A percentile compares a stretch with the other conserved stretches of the same genome.
Evolutionary conservation across 164 flowering plant genomes (phyloP).

Genomic region (Malania oleifera): DNA sequence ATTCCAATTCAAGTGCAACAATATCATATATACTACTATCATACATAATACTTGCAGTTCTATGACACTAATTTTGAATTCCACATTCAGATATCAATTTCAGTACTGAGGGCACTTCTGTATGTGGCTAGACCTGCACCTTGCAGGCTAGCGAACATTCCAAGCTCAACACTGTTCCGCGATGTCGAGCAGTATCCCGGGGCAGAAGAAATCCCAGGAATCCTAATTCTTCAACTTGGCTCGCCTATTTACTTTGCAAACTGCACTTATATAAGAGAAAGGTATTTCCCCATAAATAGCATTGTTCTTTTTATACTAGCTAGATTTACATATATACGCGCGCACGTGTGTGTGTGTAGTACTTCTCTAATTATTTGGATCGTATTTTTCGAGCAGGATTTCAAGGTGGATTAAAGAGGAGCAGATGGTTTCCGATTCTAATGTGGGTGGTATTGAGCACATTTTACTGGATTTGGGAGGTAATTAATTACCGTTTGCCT

Average conservation of each 20-base stretch:
- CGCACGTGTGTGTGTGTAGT: background rate
- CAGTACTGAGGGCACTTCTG: slow-evolving; percentile 54
- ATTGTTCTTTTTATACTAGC: background rate
- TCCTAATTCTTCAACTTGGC: slow-evolving; percentile 58
- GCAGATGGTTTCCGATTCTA: slow-evolving; percentile 11
- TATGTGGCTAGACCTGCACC: slow-evolving; percentile 71
- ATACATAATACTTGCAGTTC: too few species aligned
- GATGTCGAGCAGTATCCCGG: slow-evolving; percentile 67
- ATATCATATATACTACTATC: too few species aligned
- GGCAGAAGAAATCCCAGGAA: slow-evolving; percentile 34
- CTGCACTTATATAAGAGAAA: slow-evolving; percentile 56
- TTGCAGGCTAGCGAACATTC: slow-evolving; percentile 60
- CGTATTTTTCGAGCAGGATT: slow-evolving; percentile 35
- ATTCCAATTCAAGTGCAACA: too few species aligned
- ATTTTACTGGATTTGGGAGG: slow-evolving; percentile 67
- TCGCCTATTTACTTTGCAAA: slow-evolving; percentile 76
- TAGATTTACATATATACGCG: background rate
- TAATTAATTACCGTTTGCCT: too few species aligned
- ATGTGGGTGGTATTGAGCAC: slow-evolving; percentile 30
- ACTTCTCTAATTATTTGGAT: background rate
- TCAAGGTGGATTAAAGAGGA: slow-evolving; percentile 61
- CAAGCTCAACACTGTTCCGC: slow-evolving; percentile 40
- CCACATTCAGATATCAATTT: slow-evolving; percentile 58
- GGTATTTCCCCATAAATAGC: slow-evolving; percentile 31
- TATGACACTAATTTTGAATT: too few species aligned